phyloP scores from a whole-genome alignment of 2,329 filamentous ascomycete genomes.

The Monosporascus ibericus region DNA sequence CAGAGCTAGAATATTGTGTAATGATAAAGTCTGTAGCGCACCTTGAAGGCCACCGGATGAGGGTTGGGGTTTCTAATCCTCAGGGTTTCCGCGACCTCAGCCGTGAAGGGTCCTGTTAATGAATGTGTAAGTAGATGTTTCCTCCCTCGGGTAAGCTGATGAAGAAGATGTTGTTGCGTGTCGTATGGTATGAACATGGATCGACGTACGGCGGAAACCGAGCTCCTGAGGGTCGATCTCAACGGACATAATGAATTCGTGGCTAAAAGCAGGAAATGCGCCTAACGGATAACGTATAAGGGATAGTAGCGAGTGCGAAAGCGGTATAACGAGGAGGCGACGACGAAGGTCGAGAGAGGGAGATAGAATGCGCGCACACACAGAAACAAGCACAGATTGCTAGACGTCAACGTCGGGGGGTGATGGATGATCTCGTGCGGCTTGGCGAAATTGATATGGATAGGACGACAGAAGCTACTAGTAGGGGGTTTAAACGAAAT shows the following conservation, averaged over 20 bases:
- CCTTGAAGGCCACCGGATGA: slow-evolving; percentile 64
- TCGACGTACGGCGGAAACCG: slow-evolving; percentile 78
- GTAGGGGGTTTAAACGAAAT: too few species aligned
- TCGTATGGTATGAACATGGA: background rate
- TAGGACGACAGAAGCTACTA: too few species aligned
- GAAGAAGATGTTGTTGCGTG: background rate
- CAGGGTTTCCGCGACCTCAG: slow-evolving; percentile 59
- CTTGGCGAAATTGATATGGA: too few species aligned
- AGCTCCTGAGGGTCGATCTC: slow-evolving; percentile 89
- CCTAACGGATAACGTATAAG: background rate
- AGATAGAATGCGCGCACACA: too few species aligned
- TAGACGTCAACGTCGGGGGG: too few species aligned
- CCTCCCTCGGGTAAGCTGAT: background rate
- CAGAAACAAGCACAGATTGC: too few species aligned
- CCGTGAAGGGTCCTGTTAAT: slow-evolving; percentile 56
- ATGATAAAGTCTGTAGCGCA: slow-evolving; percentile 28
- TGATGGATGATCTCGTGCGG: too few species aligned
- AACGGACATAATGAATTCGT: slow-evolving; percentile 70
- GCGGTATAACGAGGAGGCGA: too few species aligned
- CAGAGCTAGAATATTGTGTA: background rate
- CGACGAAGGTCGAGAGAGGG: too few species aligned
- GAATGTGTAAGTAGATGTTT: slow-evolving; percentile 13
- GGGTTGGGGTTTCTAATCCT: slow-evolving; percentile 60
- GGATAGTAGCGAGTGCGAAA: background rate
- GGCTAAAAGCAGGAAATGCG: slow-evolving; percentile 9